Base-by-base conservation (phyloP, 495 filamentous ascomycete genomes). In the Annulohypoxylon bovei region DNA sequence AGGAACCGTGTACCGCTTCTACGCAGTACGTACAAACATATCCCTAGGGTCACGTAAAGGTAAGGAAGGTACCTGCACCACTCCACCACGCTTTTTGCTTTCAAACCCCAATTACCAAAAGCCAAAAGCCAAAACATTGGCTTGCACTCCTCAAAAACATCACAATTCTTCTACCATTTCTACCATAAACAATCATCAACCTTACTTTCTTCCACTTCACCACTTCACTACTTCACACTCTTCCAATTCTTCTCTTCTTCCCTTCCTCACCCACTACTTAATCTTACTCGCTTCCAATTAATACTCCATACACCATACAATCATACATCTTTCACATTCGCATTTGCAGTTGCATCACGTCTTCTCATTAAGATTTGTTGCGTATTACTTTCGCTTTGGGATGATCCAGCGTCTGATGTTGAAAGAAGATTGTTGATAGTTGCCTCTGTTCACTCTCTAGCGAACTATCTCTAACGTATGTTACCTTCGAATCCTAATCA, bases 121-220 rank as follows among this genome's bases (percentile, higher is more conserved):
- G 37, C 74, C 67, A 76, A 50, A 75, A 76, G 37, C 74, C 67
- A 76, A 50, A 75, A 76, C 74, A 75, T 73, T 67, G 66, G 47
- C 65, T 68, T 66, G 9, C 46, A 59, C 63, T 65, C 40, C 47
- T 73, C 63, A 71, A 75, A 76, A 78, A 76, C 74, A 76, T 68
- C 65, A 75, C 54, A 33, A 40, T 44, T 33, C 70, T 62, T 46
- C 61, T 16, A 28, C 54, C 58, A 22, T 23, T 25, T 25, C 44
- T 27, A 50, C 46, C 71, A 73, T 65, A 69, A 60, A 55, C 50
- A 61, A 73, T 33, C 47, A 54, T 16, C n/a, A 59, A 57, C 59
- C 67, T 68, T 37, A 57, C 30, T 40, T 59, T 56, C 37, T 68
- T 12, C 35, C 35, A 22, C 49, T 32, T 32, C 27, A 44, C 12